Conservation (phyloP, 192 early-diverging fungal species). For the Backusella parvicylindrica region DNA sequence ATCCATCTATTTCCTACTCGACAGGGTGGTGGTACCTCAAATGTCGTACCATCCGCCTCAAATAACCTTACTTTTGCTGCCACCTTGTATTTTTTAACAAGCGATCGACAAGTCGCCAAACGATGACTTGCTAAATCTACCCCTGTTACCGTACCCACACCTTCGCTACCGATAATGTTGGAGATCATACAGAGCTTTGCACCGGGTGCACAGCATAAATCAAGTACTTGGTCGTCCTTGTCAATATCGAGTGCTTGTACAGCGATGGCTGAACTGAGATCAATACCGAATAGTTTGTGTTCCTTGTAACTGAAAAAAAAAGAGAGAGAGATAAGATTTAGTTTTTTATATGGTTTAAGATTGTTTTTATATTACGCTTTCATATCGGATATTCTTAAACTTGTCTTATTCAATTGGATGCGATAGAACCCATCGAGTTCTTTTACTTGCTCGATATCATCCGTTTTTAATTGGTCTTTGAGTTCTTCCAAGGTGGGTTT, state of each 20-base stretch:
- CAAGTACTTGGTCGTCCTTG: slow-evolving; percentile 82
- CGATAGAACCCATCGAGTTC: slow-evolving; percentile 60
- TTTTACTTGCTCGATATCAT: slow-evolving; percentile 39
- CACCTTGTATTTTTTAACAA: slow-evolving; percentile 70
- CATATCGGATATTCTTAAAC: slow-evolving; percentile 47
- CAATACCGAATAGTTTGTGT: slow-evolving; percentile 51
- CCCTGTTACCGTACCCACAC: slow-evolving; percentile 87
- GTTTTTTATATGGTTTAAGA: background rate
- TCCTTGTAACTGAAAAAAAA: slow-evolving; percentile 23
- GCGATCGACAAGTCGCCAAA: slow-evolving; percentile 66
- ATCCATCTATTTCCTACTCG: slow-evolving; percentile 21
- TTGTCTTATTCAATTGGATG: slow-evolving; percentile 33
- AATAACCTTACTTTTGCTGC: slow-evolving; percentile 61
- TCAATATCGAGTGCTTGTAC: slow-evolving; percentile 71
- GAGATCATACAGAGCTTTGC: slow-evolving; percentile 83
- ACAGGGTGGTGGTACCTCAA: slow-evolving; percentile 69
- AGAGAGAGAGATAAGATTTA: background rate
- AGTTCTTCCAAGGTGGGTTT: slow-evolving; percentile 40
- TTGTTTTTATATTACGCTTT: slow-evolving; percentile 33
- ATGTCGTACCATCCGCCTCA: slow-evolving; percentile 79
- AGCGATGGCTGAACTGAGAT: slow-evolving; percentile 84
- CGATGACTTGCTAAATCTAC: slow-evolving; percentile 81
- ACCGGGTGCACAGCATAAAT: slow-evolving; percentile 61
- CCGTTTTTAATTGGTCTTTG: slow-evolving; percentile 44
- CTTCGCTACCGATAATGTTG: slow-evolving; percentile 59